Base-by-base conservation (phyloP, 169 alveolate species). In the Babesia bovis region DNA sequence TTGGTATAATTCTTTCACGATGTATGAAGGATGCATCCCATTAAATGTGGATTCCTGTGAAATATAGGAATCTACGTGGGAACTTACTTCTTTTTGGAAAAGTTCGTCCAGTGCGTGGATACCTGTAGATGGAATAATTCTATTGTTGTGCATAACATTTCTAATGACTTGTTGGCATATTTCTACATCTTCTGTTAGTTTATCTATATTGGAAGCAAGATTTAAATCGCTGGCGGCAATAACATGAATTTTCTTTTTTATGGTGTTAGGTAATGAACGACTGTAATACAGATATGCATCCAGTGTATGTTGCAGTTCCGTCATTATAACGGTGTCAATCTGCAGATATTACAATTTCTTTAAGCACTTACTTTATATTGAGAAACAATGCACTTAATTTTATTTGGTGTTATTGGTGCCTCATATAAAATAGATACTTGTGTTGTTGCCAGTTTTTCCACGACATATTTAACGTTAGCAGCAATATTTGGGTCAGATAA, bases 91-190 rank as follows among this genome's bases (percentile, higher is more conserved):
- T 12, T 17, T 23, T 9, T 19, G 15, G 65, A 69, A 69, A 12
- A 69, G 47, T 30, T 13, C 32, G 41, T 69, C 82, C 10, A 69
- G 9, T 33, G 77, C 36, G 15, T 15, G 19, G 2, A 69, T 59
- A 2, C 72, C 72, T 26, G 82, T 69, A 0, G 44, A 3, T 12
- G 76, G 74, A 12, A 2, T 57, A 6, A 3, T 28, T 13, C 9
- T 17, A 6, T 45, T 74, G 25, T 12, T 17, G 5, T 19, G 9
- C 9, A 69, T 25, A 2, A 45, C 35, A 0, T 60, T 44, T 5
- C 44, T 67, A 7, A 72, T 72, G 25, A 65, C 47, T n/a, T 72
- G 38, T 10, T 10, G 6, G 51, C 81, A 59, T n/a, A 17, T n/a
- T 4, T 60, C 36, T n/a, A 32, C 68, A 32, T 65, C 67, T 41